Evolutionary conservation across 306 rosid species (phyloP), one percentile per base, ranked within the genome.

Genomic region (Macrotyloma uniflorum): DNA sequence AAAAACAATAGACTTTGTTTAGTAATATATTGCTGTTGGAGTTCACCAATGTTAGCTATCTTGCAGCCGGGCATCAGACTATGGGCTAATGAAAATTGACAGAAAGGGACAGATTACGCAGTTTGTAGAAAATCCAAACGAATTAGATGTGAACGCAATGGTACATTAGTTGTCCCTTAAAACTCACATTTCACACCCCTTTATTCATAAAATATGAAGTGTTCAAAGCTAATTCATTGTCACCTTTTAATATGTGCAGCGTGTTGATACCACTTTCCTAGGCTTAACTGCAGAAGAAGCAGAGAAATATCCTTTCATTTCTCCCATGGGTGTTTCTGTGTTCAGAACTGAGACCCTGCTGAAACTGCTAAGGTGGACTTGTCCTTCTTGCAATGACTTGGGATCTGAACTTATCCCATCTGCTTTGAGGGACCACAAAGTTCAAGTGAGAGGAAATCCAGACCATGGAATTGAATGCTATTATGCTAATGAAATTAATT

Each of bases 391-490:
- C 57, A 90, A 91, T 83, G 98, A 93, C 84, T 91, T 93, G 4
- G 97, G 92, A 58, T 93, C 98, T 43, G 98, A 93, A 85, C 83
- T 93, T 74, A 86, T 93, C 59, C 97, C 98, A 53, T 85, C 92
- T 23, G 92, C 97, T 70, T 87, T 93, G 79, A 86, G 50, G 77
- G 90, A 88, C 1, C 84, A 93, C 91, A 90, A 87, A 81, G 97
- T 93, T 70, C 97, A 91, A 79, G 98, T 93, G 83, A 82, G 96
- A 74, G n/a, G 4, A 58, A 47, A 59, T 35, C 74, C 67, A 32
- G 28, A 13, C 50, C 53, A 35, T 72, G 61, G 15, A 65, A 45
- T 9, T 33, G 42, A 65, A 65, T 65, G 70, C 2, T 65, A 11
- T 36, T 38, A 35, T 63, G 40, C 14, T 33, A 51, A 40, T 40